Evolutionary conservation across 2,329 filamentous ascomycete species (phyloP).

Genomic region (Beauveria medogensis): DNA sequence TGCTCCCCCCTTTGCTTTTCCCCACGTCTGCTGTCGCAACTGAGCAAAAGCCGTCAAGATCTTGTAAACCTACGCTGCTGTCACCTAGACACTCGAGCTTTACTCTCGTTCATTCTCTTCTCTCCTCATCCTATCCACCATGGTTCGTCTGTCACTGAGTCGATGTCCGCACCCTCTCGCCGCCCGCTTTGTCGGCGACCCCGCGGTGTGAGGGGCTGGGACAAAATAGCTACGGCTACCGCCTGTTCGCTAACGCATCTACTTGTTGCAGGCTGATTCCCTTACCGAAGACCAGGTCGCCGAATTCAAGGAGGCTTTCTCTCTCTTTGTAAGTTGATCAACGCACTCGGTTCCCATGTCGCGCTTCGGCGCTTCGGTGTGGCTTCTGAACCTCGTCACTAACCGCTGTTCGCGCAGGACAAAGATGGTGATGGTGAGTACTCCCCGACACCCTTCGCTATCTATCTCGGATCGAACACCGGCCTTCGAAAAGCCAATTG

Average conservation of each 20-base stretch:
- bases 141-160: conserved; percentile 2
- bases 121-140: neutral
- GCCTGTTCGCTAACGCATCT: conserved; percentile 18
- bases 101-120: neutral
- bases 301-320: conserved; percentile 99
- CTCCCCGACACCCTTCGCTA: neutral
- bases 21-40: conserved; percentile 8
- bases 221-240: conserved; percentile 2
- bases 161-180: neutral
- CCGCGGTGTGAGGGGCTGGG: conserved; percentile 21
- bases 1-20: conserved; percentile 9
- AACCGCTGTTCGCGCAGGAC: conserved; percentile 47
- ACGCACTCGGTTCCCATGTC: neutral
- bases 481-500: neutral
- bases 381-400: conserved; percentile 15
- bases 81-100: neutral
- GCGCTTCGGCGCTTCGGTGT: neutral
- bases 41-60: neutral
- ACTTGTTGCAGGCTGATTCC: conserved; percentile 70
- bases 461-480: neutral
- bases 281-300: conserved; percentile 99
- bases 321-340: conserved; percentile 78
- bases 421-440: conserved; percentile 86
- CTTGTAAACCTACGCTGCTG: neutral
- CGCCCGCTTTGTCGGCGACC: conserved; percentile 5